Percentiles rank a stretch among this genome's conserved stretches.
phyloP scores from a whole-genome alignment of 2,329 filamentous ascomycete species.

The Alternaria gaisen region DNA sequence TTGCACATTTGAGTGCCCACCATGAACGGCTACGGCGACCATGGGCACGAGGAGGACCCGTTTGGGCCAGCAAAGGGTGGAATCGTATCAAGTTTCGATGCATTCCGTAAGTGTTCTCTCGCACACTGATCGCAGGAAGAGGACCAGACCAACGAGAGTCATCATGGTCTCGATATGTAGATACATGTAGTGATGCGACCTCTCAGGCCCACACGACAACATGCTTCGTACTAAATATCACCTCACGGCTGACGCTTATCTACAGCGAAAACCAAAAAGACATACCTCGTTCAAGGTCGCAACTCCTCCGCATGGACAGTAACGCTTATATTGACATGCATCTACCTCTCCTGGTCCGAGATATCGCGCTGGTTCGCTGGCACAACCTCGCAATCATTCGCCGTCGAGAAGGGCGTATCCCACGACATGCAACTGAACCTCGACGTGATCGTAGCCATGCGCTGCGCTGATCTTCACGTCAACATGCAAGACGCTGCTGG shows the following conservation, averaged over 20 bases:
- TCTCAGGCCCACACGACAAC: slow-evolving; percentile 7
- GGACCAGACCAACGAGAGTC: neutral
- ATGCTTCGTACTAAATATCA: neutral
- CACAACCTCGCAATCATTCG: slow-evolving; percentile 85
- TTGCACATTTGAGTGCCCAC: slow-evolving; percentile 29
- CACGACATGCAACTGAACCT: slow-evolving; percentile 93
- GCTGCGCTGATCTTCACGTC: slow-evolving; percentile 86
- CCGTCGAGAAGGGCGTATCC: slow-evolving; percentile 89
- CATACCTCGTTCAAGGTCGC: slow-evolving; percentile 84
- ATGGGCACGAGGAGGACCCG: slow-evolving; percentile 76
- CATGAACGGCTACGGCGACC: slow-evolving; percentile 81
- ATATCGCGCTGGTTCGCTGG: slow-evolving; percentile 84
- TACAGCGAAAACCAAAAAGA: slow-evolving; percentile 91
- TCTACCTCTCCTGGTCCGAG: slow-evolving; percentile 80
- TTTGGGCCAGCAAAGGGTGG: slow-evolving; percentile 76
- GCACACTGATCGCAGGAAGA: neutral
- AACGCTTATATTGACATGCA: slow-evolving; percentile 76
- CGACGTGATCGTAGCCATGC: slow-evolving; percentile 91
- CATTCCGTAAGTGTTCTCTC: slow-evolving; percentile 77
- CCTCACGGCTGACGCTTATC: slow-evolving; percentile 17
- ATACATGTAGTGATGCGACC: neutral
- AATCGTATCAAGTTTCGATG: slow-evolving; percentile 82
- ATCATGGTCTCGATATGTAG: neutral
- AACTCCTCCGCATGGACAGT: slow-evolving; percentile 95
- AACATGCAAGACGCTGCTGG: slow-evolving; percentile 97